Evolutionary conservation across 495 filamentous ascomycete species (phyloP).

Genomic region (Aspergillus olivimuriae): DNA sequence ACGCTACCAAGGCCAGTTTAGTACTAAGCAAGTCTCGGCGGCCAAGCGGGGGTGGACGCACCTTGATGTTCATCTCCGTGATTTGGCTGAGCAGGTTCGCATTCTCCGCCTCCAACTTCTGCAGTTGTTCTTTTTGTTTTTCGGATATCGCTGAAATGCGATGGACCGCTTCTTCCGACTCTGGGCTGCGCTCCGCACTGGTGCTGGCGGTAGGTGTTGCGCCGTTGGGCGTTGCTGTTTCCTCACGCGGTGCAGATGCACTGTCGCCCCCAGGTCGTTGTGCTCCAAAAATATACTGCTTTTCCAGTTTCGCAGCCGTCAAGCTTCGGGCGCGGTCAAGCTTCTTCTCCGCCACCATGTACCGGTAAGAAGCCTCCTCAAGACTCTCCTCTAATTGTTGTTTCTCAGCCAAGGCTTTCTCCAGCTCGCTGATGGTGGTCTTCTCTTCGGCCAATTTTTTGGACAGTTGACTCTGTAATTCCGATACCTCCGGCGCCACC

Average conservation of each 20-base stretch:
- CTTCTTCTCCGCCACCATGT: conserved; percentile 91
- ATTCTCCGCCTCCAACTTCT: conserved; percentile 71
- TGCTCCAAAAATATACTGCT: conserved; percentile 69
- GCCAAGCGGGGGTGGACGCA: conserved; percentile 15
- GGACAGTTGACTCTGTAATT: conserved; percentile 67
- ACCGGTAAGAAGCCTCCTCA: conserved; percentile 78
- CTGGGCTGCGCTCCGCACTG: conserved; percentile 46
- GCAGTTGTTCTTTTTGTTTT: conserved; percentile 83
- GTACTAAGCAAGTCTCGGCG: conserved; percentile 2
- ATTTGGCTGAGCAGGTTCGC: conserved; percentile 71
- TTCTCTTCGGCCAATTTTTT: conserved; percentile 76
- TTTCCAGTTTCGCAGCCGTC: conserved; percentile 88
- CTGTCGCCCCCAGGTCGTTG: conserved; percentile 42
- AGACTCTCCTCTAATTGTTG: conserved; percentile 76
- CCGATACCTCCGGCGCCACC: conserved; percentile 55
- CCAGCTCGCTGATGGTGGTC: conserved; percentile 66
- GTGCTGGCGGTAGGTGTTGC: conserved; percentile 45
- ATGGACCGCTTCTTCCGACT: conserved; percentile 62
- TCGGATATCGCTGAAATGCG: conserved; percentile 66
- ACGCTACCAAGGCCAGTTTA: conserved; percentile 29
- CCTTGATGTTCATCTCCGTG: conserved; percentile 59
- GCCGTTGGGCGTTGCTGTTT: conserved; percentile 47
- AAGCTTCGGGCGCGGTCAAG: conserved; percentile 80
- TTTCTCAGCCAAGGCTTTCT: conserved; percentile 70
- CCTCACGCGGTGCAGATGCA: conserved; percentile 50